These are phyloP conservation scores for Carex scoparia DNA, from an alignment of 176 grass and related monocot genomes.

Conservation along the genomic window DNA sequence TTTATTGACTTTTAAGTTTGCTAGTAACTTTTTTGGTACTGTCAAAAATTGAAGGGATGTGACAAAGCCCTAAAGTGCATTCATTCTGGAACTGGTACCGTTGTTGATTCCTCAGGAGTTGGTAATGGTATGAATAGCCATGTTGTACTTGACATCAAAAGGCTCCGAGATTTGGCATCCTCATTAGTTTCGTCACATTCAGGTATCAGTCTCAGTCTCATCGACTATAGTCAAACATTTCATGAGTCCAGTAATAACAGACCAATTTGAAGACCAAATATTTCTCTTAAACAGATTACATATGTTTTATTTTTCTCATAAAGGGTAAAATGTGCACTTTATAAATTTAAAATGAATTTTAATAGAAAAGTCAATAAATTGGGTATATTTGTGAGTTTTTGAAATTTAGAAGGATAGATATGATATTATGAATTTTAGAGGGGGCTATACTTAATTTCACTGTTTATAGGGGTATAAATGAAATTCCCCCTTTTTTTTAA, in stretches of 20 bases:
- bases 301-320: too few relatives aligned
- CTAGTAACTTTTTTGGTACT: slow-evolving; percentile 26
- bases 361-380: too few relatives aligned
- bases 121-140: slow-evolving; percentile 22
- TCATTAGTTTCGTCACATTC: slow-evolving; percentile 55
- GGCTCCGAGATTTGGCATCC: slow-evolving; percentile 49
- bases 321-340: too few relatives aligned
- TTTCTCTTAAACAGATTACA: too few relatives aligned
- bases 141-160: slow-evolving; percentile 35
- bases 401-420: too few relatives aligned
- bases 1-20: background rate
- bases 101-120: background rate
- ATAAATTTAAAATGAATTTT: too few relatives aligned
- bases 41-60: slow-evolving; percentile 50
- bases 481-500: background rate
- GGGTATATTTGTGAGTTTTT: too few relatives aligned
- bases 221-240: background rate
- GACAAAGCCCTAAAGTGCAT: slow-evolving; percentile 53
- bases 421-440: too few relatives aligned
- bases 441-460: too few relatives aligned
- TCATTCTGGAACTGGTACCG: slow-evolving; percentile 17
- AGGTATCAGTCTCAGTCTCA: slow-evolving; percentile 30
- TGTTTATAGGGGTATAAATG: too few relatives aligned
- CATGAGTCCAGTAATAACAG: background rate
- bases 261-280: too few relatives aligned